Base-by-base conservation (phyloP, 2,329 filamentous ascomycete genomes). In the Periconia sp. region DNA sequence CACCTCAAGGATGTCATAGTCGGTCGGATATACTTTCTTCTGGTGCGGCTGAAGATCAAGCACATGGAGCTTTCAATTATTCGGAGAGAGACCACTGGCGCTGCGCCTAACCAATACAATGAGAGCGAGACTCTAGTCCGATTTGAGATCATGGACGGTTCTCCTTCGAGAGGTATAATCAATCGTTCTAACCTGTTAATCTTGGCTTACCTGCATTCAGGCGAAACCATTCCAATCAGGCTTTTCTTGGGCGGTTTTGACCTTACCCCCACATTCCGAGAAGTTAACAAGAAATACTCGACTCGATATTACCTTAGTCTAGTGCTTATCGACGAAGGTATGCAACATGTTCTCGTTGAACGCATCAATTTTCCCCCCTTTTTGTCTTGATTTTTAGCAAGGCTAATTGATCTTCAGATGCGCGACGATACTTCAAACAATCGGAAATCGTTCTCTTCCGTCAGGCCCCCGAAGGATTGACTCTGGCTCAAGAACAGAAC, bases 111-210 rank as follows among this genome's bases (percentile, higher is more conserved):
- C 74, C 95, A 99, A 76, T 99, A 99, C 79, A 99, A 99, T 73
- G 95, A 99, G 80, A 97, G 92, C 77, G 94, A 99, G 78, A 99
- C 94, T 2, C 79, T 99, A 65, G 94, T 99, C 53, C 86, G 95
- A 61, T 99, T 99, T 67, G 94, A 99, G 88, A 99, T 99, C 71
- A 99, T 99, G 94, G 94, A 99, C 73, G 94, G 94, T 55, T 97
- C 93, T n/a, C 94, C 94, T 33, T 97, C 92, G 49, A 84, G 94
- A 80, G 92, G 90, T 83, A 86, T 83, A 79, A 10, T 41, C n/a
- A 33, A 41, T 19, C 17, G 9, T 3, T 13, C 35, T 14, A 6
- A 35, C 18, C 18, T 45, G 20, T 7, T 19, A 5, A 15, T 43
- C 6, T 19, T 15, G 30, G 41, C 68, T 74, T 42, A 74, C 61